Conservation (phyloP, 2,329 filamentous ascomycete genomes). For the Pezicula rhizophila region DNA sequence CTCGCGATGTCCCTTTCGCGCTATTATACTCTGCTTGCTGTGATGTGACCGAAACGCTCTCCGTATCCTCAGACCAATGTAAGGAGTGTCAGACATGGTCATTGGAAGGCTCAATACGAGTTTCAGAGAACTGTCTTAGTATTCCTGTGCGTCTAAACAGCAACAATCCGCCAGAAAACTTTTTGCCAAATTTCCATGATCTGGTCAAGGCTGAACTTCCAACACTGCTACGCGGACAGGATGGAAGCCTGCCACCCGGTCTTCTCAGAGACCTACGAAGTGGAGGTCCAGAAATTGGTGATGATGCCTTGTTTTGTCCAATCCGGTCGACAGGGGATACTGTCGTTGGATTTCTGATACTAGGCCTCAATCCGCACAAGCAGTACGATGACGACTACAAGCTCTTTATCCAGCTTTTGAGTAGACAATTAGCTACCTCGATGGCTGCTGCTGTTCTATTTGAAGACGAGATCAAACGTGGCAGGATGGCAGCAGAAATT, state of each 20-base stretch:
- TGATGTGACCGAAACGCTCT: conserved; percentile 17
- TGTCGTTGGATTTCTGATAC: conserved; percentile 59
- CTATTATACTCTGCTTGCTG: conserved; percentile 27
- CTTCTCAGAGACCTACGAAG: conserved; percentile 54
- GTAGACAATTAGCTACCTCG: conserved; percentile 56
- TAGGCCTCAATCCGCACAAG: conserved; percentile 64
- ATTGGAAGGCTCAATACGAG: conserved; percentile 14
- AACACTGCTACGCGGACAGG: conserved; percentile 14
- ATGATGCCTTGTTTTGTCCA: conserved; percentile 62
- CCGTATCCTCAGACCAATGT: conserved; percentile 13
- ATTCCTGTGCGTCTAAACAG: conserved; percentile 6
- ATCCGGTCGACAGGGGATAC: conserved; percentile 62
- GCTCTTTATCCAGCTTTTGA: conserved; percentile 54
- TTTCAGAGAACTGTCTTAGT: conserved; percentile 3
- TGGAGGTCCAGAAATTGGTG: conserved; percentile 58
- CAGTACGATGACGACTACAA: conserved; percentile 69
- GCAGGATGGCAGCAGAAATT: conserved; percentile 48
- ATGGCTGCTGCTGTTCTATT: conserved; percentile 65
- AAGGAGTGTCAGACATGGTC: conserved; percentile 12
- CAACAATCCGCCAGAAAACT: conserved; percentile 6
- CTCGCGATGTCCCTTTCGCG: conserved; percentile 27
- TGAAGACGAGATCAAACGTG: conserved; percentile 62
- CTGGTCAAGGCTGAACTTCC: conserved; percentile 11
- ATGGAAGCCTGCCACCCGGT: conserved; percentile 49
- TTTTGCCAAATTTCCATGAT: conserved; percentile 11